Evolutionary conservation across 2,329 filamentous ascomycete genomes (phyloP).

Genomic region (Claviceps africana): DNA sequence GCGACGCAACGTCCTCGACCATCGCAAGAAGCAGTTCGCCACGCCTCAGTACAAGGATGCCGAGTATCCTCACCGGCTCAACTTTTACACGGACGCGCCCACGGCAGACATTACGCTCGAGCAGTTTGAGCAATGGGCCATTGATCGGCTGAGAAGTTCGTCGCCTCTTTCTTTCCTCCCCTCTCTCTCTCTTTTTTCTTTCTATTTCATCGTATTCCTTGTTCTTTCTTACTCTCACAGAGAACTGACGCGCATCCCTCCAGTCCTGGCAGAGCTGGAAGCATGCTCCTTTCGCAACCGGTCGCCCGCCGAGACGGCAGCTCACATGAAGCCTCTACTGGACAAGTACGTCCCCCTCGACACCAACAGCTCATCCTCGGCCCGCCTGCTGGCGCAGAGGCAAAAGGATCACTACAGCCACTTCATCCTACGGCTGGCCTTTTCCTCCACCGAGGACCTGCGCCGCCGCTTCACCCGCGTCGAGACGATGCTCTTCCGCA

Average conservation of each 20-base stretch:
- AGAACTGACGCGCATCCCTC: conserved; percentile 1
- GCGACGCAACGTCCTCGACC: conserved; percentile 59
- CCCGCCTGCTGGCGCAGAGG: conserved; percentile 53
- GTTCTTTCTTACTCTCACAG: not conserved
- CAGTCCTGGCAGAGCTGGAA: conserved; percentile 78
- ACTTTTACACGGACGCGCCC: conserved; percentile 79
- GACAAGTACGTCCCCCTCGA: conserved; percentile 76
- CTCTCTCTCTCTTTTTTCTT: not conserved
- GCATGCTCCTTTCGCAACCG: conserved; percentile 92
- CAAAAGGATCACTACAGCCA: conserved; percentile 97
- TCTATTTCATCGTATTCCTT: not conserved
- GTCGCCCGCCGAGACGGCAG: conserved; percentile 62
- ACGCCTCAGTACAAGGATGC: conserved; percentile 61
- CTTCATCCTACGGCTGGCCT: conserved; percentile 89
- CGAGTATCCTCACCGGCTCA: conserved; percentile 73
- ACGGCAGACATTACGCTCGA: conserved; percentile 92
- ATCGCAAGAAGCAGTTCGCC: conserved; percentile 79
- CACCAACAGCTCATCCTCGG: conserved; percentile 52
- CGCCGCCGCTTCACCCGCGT: conserved; percentile 73
- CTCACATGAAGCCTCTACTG: conserved; percentile 73
- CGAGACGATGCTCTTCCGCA: conserved; percentile 77
- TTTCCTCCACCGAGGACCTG: conserved; percentile 81
- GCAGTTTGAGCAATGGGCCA: conserved; percentile 98
- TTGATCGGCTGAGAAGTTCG: conserved; percentile 70
- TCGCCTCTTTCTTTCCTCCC: not conserved